Evolutionary conservation across 805 yeast genomes (phyloP).

Genomic region (Ogataea polymorpha): DNA sequence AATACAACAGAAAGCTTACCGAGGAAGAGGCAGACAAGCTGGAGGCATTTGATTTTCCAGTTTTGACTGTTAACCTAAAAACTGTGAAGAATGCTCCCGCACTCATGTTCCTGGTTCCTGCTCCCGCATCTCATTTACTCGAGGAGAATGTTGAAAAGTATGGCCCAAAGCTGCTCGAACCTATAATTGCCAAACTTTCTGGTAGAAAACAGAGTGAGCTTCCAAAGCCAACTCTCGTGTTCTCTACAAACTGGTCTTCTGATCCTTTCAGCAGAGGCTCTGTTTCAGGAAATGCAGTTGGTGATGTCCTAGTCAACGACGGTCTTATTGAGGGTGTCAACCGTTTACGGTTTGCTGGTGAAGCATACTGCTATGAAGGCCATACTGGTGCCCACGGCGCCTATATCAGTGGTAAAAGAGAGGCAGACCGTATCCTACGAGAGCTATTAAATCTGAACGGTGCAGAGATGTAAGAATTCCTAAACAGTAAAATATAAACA

Average conservation of each 20-base stretch:
- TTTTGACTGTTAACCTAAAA: conserved; percentile 26
- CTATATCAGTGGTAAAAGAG: conserved; percentile 46
- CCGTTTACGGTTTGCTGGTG: conserved; percentile 51
- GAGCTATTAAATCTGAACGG: conserved; percentile 1
- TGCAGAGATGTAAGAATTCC: conserved; percentile 1
- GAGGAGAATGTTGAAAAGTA: conserved; percentile 37
- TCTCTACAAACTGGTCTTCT: conserved; percentile 43
- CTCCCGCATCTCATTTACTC: conserved; percentile 46
- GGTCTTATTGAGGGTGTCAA: conserved; percentile 31
- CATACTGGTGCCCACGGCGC: conserved; percentile 58
- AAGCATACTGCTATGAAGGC: conserved; percentile 48
- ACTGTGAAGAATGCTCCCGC: conserved; percentile 33
- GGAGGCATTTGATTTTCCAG: conserved; percentile 30
- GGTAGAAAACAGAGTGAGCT: conserved; percentile 20
- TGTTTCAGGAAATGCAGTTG: conserved; percentile 40
- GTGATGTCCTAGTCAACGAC: conserved; percentile 39
- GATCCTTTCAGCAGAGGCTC: conserved; percentile 52
- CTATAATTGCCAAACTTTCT: conserved; percentile 34
- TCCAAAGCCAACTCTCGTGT: conserved; percentile 25
- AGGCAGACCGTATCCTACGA: conserved; percentile 31
- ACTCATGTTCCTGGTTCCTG: conserved; percentile 43
- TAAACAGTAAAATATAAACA: conserved; percentile 5
- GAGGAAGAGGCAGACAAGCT: conserved; percentile 9
- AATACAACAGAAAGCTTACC: conserved; percentile 13
- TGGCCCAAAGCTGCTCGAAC: conserved; percentile 43